These are phyloP conservation scores for Viridothelium virens DNA, from an alignment of 495 filamentous ascomycete species.

Conservation along the genomic window DNA sequence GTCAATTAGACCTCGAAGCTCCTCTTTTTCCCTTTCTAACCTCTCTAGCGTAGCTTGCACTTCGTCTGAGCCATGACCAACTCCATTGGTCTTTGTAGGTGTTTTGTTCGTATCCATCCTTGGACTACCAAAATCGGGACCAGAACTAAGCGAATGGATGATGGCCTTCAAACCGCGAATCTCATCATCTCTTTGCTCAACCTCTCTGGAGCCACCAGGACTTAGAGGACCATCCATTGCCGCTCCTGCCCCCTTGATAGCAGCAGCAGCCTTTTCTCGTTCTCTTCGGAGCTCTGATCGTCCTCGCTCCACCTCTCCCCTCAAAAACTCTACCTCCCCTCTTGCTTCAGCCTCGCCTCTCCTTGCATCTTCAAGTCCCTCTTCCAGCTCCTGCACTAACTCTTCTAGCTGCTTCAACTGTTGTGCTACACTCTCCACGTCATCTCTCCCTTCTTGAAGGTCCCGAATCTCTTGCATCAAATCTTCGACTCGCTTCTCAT, in stretches of 20 bases:
- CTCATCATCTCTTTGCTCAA: slow-evolving; percentile 94
- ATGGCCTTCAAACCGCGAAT: slow-evolving; percentile 95
- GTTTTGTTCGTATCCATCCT: background rate
- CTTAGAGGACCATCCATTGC: slow-evolving; percentile 46
- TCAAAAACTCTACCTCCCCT: slow-evolving; percentile 90
- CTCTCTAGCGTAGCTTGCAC: slow-evolving; percentile 50
- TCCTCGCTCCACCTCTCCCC: slow-evolving; percentile 92
- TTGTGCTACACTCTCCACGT: slow-evolving; percentile 80
- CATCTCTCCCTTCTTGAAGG: slow-evolving; percentile 58
- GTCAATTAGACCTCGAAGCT: slow-evolving; percentile 62
- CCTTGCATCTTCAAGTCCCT: slow-evolving; percentile 90
- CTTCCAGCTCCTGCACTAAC: slow-evolving; percentile 89
- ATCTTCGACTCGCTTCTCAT: slow-evolving; percentile 86
- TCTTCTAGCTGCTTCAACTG: slow-evolving; percentile 95
- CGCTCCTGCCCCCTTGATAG: slow-evolving; percentile 46
- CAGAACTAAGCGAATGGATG: slow-evolving; percentile 81
- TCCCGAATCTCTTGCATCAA: slow-evolving; percentile 79
- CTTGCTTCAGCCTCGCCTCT: slow-evolving; percentile 95
- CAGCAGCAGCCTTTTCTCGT: slow-evolving; percentile 73
- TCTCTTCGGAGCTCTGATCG: slow-evolving; percentile 82
- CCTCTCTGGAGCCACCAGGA: slow-evolving; percentile 54
- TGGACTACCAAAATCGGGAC: slow-evolving; percentile 39
- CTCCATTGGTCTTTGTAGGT: slow-evolving; percentile 22
- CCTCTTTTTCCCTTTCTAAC: slow-evolving; percentile 69
- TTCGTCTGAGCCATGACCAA: slow-evolving; percentile 41